Percentiles rank a stretch among this genome's conserved stretches.
Evolutionary conservation across 2,329 filamentous ascomycete species (phyloP).

Genomic region (Hypoxylon sp.): DNA sequence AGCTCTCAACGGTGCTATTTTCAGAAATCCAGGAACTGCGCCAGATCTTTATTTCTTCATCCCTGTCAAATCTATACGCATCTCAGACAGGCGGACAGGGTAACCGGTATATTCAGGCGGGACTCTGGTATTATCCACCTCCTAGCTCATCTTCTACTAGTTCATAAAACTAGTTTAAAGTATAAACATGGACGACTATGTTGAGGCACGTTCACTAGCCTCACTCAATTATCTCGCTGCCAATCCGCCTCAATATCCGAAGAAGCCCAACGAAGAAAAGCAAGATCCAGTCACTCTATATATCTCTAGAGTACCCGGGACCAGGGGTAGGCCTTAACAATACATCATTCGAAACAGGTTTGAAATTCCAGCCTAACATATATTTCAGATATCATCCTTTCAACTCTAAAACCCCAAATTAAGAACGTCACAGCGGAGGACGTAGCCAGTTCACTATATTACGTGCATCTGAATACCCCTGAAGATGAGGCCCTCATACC

Average conservation of each 20-base stretch:
- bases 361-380: conserved; percentile 42
- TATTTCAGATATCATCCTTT: conserved; percentile 85
- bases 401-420: conserved; percentile 87
- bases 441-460: conserved; percentile 90
- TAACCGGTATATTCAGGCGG: conserved; percentile 10
- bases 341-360: conserved; percentile 17
- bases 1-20: conserved; percentile 10
- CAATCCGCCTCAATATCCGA: conserved; percentile 88
- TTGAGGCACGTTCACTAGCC: conserved; percentile 88
- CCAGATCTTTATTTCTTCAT: conserved; percentile 25
- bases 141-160: conserved; percentile 4
- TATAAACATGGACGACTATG: conserved; percentile 56
- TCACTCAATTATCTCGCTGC: conserved; percentile 84
- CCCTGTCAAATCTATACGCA: conserved; percentile 28
- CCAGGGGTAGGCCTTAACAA: conserved; percentile 73
- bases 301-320: conserved; percentile 93
- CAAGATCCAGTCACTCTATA: conserved; percentile 86
- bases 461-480: conserved; percentile 82
- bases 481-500: conserved; percentile 64
- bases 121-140: conserved; percentile 13
- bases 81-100: conserved; percentile 17
- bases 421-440: conserved; percentile 93
- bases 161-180: not conserved
- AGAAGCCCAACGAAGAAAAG: conserved; percentile 78
- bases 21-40: conserved; percentile 9